Percentiles rank a stretch among this genome's conserved stretches.
These are phyloP conservation scores for Meredithiella fracta DNA, from an alignment of 2,329 filamentous ascomycete genomes.

Conservation along the genomic window DNA sequence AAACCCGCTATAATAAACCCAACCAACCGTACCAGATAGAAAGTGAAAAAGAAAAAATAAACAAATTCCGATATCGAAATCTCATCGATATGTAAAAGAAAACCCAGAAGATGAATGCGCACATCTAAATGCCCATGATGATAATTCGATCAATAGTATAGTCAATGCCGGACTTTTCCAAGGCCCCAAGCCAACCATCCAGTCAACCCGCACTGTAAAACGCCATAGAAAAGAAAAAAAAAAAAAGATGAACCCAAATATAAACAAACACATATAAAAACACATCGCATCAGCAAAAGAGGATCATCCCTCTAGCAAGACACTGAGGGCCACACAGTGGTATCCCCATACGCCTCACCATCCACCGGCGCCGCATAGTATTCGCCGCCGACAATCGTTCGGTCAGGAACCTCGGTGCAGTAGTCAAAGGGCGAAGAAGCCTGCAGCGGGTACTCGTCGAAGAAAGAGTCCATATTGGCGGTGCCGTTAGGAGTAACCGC, in stretches of 20 bases:
- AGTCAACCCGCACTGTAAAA: not conserved
- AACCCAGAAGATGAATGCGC: constrained; percentile 11
- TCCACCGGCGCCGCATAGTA: not conserved
- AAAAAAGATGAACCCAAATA: constrained; percentile 8
- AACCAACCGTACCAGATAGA: constrained; percentile 9
- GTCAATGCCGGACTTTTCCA: not conserved
- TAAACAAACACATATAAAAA: constrained; percentile 16
- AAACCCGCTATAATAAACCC: constrained; percentile 12
- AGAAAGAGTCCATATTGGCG: constrained; percentile 8
- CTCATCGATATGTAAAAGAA: constrained; percentile 10
- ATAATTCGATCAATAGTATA: no score
- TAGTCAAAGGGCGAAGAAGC: not conserved
- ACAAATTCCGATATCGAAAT: constrained; percentile 9
- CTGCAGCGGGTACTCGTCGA: constrained; percentile 4
- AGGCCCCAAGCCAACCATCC: not conserved
- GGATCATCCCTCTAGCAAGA: constrained; percentile 2
- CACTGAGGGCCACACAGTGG: constrained; percentile 5
- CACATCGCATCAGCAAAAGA: not conserved
- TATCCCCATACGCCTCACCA: constrained; percentile 13
- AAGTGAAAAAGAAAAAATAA: constrained; percentile 15
- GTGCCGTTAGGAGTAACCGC: not conserved
- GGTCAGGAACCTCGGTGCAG: constrained; percentile 1
- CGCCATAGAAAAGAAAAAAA: constrained; percentile 8
- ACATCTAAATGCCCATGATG: not conserved
- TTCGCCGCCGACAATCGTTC: constrained; percentile 2